phyloP scores from a whole-genome alignment of 176 grass and related monocot species.

The Musa schizocarpa region DNA sequence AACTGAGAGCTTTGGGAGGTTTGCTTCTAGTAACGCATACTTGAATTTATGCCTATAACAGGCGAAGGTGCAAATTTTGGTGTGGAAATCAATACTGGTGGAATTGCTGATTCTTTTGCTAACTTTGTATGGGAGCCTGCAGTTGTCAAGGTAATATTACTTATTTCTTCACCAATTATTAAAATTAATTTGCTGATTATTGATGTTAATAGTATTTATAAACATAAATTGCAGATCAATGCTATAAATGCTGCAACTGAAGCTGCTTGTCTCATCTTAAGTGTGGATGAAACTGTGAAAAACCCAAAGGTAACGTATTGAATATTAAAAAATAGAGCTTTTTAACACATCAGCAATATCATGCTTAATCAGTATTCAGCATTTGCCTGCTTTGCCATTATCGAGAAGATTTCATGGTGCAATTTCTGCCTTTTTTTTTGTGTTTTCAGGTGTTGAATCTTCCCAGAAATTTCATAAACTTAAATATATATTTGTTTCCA shows the following conservation, averaged over 20 bases:
- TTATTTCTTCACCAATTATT: neutral
- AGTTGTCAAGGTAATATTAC: constrained; percentile 78
- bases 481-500: too few species aligned
- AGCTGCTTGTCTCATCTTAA: constrained; percentile 82
- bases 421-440: neutral
- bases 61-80: constrained; percentile 92
- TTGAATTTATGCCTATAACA: constrained; percentile 23
- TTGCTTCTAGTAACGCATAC: neutral
- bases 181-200: neutral
- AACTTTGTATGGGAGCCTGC: constrained; percentile 99
- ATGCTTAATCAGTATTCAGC: neutral
- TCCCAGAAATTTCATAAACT: neutral
- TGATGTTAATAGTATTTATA: neutral
- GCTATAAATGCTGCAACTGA: constrained; percentile 87
- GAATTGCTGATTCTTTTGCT: constrained; percentile 83
- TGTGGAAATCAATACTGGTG: constrained; percentile 87
- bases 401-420: neutral
- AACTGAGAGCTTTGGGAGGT: neutral
- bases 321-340: neutral
- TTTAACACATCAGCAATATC: neutral
- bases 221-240: constrained; percentile 69
- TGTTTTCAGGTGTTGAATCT: constrained; percentile 3
- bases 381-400: neutral
- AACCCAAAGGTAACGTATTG: constrained; percentile 74
- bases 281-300: constrained; percentile 92